Evolutionary conservation across 495 filamentous ascomycete species (phyloP), one percentile per base, ranked within the genome.

Genomic region (Hyaloscypha finlandica): DNA sequence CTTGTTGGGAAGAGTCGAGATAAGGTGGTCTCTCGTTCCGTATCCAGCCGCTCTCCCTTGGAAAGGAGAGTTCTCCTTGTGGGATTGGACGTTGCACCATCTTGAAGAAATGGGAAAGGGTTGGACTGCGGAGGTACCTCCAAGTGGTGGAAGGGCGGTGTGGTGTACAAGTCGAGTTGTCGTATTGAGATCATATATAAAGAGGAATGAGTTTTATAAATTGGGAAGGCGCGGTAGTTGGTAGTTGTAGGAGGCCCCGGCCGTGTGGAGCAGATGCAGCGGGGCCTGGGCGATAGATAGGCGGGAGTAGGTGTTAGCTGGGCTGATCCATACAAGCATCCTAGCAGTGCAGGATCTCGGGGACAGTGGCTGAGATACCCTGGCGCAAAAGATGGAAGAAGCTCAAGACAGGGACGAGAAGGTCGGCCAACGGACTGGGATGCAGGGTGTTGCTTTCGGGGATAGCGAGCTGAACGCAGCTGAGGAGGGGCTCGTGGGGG

Each of bases 91-190:
- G 30, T 33, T 60, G 54, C 30, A 72, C 69, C 69, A 71, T 71
- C 29, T 9, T 68, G 64, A 58, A 64, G 65, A 61, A 51, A 4
- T 63, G 56, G 35, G n/a, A 51, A 58, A 37, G 51, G 39, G 35
- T 57, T 66, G 42, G 31, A 9, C 12, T 42, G 56, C 14, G 30
- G 45, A 58, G 52, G 19, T 42, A 29, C 37, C 33, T 62, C 30
- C 19, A 54, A 48, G 42, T 25, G 33, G 52, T 56, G 25, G 42
- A 45, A 39, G 51, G 19, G 56, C 56, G 33, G 65, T 62, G 33
- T 42, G 63, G 51, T 59, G 64, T 70, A 64, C 57, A 66, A 73
- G 63, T 35, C 71, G 71, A 73, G 71, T 63, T 68, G 59, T 73
- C 71, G 68, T 70, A 70, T 68, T 65, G 64, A 71, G 70, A 60